phyloP scores from a whole-genome alignment of 2,329 filamentous ascomycete genomes.

The Fusarium beomiforme region DNA sequence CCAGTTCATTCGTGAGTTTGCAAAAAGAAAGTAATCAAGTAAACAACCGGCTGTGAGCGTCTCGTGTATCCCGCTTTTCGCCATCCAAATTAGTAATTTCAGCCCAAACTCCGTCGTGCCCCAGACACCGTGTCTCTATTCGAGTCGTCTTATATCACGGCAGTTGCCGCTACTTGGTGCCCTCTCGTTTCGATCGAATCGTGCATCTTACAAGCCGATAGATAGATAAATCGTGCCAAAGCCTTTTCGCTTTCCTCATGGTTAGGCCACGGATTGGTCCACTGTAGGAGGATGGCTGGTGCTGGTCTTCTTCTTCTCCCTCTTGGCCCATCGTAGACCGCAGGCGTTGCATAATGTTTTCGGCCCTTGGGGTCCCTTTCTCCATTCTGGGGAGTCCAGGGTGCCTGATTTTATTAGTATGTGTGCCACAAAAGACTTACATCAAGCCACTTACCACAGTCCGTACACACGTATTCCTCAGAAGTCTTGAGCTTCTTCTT shows the following conservation, averaged over 20 bases:
- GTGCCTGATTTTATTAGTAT: conserved; percentile 63
- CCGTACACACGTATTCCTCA: conserved; percentile 94
- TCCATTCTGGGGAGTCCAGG: conserved; percentile 93
- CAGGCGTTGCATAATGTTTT: conserved; percentile 98
- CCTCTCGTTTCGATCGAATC: background rate
- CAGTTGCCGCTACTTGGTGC: background rate
- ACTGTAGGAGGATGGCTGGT: conserved; percentile 29
- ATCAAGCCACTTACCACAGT: conserved; percentile 73
- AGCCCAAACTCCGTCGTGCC: conserved; percentile 30
- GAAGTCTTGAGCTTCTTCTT: conserved; percentile 87
- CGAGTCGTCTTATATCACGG: background rate
- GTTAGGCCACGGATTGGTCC: conserved; percentile 39
- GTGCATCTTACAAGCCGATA: background rate
- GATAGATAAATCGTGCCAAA: background rate
- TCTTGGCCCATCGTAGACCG: conserved; percentile 80
- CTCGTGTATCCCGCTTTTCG: conserved; percentile 40
- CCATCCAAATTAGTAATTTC: conserved; percentile 26
- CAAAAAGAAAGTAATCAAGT: conserved; percentile 1
- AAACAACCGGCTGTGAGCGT: conserved; percentile 31
- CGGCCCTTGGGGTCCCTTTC: conserved; percentile 90
- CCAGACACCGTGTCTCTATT: conserved; percentile 13
- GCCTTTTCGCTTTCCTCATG: background rate
- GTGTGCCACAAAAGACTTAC: background rate
- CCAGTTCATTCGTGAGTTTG: conserved; percentile 9
- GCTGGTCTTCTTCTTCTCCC: conserved; percentile 75